These are phyloP conservation scores for Boletus pseudopeckii DNA, from an alignment of 768 basidiomycete species.

Conservation along the genomic window DNA sequence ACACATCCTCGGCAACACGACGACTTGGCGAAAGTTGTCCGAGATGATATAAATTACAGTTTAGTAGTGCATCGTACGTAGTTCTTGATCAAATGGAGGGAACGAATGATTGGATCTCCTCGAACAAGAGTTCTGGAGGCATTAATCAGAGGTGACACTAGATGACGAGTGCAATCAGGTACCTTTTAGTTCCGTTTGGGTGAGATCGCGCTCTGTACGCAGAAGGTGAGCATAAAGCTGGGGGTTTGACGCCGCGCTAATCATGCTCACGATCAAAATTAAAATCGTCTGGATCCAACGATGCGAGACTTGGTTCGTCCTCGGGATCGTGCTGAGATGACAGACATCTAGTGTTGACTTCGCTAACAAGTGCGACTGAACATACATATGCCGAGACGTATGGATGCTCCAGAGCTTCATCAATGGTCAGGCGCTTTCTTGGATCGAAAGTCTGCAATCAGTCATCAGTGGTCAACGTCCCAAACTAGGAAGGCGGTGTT, in stretches of 20 bases:
- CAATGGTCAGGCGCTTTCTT: slow-evolving; percentile 78
- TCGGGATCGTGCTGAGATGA: slow-evolving; percentile 71
- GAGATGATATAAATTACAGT: background rate
- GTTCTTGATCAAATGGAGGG: slow-evolving; percentile 49
- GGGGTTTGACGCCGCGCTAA: background rate
- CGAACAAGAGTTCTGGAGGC: slow-evolving; percentile 61
- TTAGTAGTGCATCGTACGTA: background rate
- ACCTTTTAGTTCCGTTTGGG: slow-evolving; percentile 71
- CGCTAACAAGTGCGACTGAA: slow-evolving; percentile 5
- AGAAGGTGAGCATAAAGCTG: slow-evolving; percentile 5
- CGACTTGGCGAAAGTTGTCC: background rate
- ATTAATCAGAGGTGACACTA: slow-evolving; percentile 6
- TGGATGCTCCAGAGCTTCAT: slow-evolving; percentile 79
- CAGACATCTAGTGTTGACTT: background rate
- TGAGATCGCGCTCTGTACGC: slow-evolving; percentile 58
- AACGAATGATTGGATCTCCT: slow-evolving; percentile 76
- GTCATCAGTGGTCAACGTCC: background rate
- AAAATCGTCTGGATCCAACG: slow-evolving; percentile 83
- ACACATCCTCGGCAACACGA: background rate
- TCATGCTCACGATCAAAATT: slow-evolving; percentile 73
- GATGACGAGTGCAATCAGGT: background rate
- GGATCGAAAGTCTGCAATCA: slow-evolving; percentile 73
- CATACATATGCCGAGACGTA: slow-evolving; percentile 75
- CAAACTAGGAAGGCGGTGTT: slow-evolving; percentile 30
- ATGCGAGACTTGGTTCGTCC: slow-evolving; percentile 81